Percentiles rank a stretch among this genome's conserved stretches.
phyloP scores from a whole-genome alignment of 805 yeast genomes.

The Saccharomyces eubayanus region DNA sequence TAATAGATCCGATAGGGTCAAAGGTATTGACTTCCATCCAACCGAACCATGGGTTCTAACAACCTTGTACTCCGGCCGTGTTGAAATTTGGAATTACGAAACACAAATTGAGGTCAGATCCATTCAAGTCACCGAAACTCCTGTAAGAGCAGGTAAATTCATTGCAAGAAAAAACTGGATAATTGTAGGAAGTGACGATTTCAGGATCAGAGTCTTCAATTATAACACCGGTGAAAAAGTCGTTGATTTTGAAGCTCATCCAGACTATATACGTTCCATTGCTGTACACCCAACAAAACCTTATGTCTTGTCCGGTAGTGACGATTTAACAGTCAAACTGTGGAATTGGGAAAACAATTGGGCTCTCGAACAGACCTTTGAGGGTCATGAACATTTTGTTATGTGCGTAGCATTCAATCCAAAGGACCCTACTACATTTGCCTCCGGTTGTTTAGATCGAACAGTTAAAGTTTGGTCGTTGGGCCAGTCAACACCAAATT shows the following conservation, averaged over 20 bases:
- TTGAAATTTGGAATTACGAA: conserved; percentile 92
- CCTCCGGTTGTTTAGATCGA: conserved; percentile 91
- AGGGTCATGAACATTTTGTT: conserved; percentile 92
- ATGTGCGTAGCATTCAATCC: conserved; percentile 95
- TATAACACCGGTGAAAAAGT: conserved; percentile 93
- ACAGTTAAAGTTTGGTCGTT: conserved; percentile 96
- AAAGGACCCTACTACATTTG: conserved; percentile 94
- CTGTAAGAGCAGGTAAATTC: conserved; percentile 91
- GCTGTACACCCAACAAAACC: conserved; percentile 95
- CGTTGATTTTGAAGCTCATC: conserved; percentile 94
- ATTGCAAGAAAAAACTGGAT: conserved; percentile 97
- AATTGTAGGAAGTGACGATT: conserved; percentile 92
- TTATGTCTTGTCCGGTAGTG: conserved; percentile 78
- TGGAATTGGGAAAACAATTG: conserved; percentile 98
- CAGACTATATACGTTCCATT: conserved; percentile 87
- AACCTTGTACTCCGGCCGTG: conserved; percentile 73
- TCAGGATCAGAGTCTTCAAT: conserved; percentile 86
- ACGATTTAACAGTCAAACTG: conserved; percentile 82
- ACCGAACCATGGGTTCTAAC: conserved; percentile 94
- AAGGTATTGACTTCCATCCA: conserved; percentile 97
- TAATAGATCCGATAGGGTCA: conserved; percentile 91
- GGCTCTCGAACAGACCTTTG: conserved; percentile 83
- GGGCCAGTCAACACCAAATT: conserved; percentile 81
- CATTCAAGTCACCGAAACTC: conserved; percentile 90
- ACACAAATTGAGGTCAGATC: conserved; percentile 73